Conservation (phyloP, 2,329 filamentous ascomycete genomes). For the Raffaelea ambrosiae region DNA sequence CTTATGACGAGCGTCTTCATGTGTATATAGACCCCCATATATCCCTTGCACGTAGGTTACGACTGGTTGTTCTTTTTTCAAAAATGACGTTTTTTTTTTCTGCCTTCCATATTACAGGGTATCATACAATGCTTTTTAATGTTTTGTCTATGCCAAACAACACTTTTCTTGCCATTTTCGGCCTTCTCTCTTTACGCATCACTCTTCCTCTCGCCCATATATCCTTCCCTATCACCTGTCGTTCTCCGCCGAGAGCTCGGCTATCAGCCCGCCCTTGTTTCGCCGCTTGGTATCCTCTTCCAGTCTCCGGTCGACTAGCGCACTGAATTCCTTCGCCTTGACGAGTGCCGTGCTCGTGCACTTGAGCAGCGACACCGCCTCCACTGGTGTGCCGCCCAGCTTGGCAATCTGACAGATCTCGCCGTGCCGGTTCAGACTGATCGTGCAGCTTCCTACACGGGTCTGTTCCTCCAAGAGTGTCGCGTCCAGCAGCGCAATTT, state of each 20-base stretch:
- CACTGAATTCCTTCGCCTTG: slow-evolving; percentile 74
- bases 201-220: not conserved
- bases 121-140: slow-evolving; percentile 10
- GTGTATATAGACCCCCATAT: not conserved
- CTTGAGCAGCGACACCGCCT: slow-evolving; percentile 68
- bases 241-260: slow-evolving; percentile 76
- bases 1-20: not conserved
- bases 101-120: slow-evolving; percentile 10
- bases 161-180: not conserved
- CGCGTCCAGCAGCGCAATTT: slow-evolving; percentile 64
- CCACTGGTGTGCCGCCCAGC: slow-evolving; percentile 72
- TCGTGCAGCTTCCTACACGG: slow-evolving; percentile 62
- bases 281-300: slow-evolving; percentile 70
- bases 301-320: slow-evolving; percentile 63
- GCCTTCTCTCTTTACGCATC: not conserved
- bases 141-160: not conserved
- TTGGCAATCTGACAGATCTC: slow-evolving; percentile 91
- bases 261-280: slow-evolving; percentile 69
- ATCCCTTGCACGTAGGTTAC: not conserved
- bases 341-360: slow-evolving; percentile 66
- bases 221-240: slow-evolving; percentile 42
- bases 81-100: not conserved
- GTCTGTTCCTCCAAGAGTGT: slow-evolving; percentile 69
- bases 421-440: slow-evolving; percentile 82
- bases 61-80: slow-evolving; percentile 1